Evolutionary conservation across 441 rosid species (phyloP), one percentile per base, ranked within the genome.

Genomic region (Sinapis alba): DNA sequence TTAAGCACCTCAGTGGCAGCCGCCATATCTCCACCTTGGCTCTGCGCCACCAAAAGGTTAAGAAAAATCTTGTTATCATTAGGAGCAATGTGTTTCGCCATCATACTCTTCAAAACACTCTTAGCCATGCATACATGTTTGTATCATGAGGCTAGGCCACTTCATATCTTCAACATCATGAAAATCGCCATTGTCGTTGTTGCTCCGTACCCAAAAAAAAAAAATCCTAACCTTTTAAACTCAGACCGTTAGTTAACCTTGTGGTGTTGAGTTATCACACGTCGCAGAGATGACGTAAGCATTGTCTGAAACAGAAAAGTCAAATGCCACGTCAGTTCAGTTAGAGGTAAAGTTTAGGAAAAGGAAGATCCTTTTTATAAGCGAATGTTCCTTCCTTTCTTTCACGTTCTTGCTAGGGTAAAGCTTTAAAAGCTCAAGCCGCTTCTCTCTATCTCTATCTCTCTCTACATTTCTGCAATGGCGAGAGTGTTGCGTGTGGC

Each of bases 1-100:
- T 85, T 88, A 11, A 94, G 87, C 79, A 94, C 97, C 79, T 86
- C 90, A 0, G 66, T 82, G 51, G 96, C 98, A 2, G 96, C 97
- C 36, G 82, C 84, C 84, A 90, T 69, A 72, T 94, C 86, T 30
- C 95, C 94, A 5, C 88, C 85, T 71, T 81, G 78, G 75, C 89
- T 84, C 65, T 89, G 97, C 51, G 88, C 63, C 23, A 80, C 82
- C 69, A 92, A 79, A 83, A 94, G 80, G 71, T 72, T 85, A 72
- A 88, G 82, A 72, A 92, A 94, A 65, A 90, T 83, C 0, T 91
- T 86, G 79, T 84, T 83, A 80, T 90, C 98, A 67, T 82, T 89
- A 0, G 96, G 99, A 43, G 96, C 87, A 72, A 88, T 79, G 74
- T 84, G 80, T 65, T 75, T 84, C 16, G 77, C 80, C 75, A 80